These are phyloP conservation scores for Mycena kentingensis DNA, from an alignment of 768 basidiomycete species.

Conservation along the genomic window DNA sequence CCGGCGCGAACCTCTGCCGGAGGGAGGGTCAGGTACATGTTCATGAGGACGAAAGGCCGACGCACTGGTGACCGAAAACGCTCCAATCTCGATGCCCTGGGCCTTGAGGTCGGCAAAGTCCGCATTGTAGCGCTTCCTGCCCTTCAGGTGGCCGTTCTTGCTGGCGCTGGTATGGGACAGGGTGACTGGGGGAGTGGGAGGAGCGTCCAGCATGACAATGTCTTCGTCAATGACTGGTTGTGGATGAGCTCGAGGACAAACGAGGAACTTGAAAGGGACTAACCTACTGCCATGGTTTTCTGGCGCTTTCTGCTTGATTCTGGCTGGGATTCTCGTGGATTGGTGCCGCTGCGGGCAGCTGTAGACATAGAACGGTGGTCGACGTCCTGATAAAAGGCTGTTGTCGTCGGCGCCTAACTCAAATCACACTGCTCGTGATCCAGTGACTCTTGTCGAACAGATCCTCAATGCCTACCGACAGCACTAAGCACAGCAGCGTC, in stretches of 20 bases:
- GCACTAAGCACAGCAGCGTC: no score
- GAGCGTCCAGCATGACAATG: conserved; percentile 19
- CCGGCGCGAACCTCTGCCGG: conserved; percentile 50
- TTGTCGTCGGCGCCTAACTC: not conserved
- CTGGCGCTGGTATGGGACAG: conserved; percentile 9
- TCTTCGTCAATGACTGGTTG: conserved; percentile 18
- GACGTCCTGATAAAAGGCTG: not conserved
- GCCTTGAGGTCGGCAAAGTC: conserved; percentile 53
- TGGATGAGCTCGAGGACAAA: not conserved
- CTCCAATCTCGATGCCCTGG: conserved; percentile 38
- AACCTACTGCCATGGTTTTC: conserved; percentile 10
- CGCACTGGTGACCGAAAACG: conserved; percentile 46
- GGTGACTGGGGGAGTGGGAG: conserved; percentile 17
- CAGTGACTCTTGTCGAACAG: no score
- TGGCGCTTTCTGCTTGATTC: conserved; percentile 10
- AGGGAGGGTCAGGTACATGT: not conserved
- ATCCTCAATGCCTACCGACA: no score
- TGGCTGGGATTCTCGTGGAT: conserved; percentile 5
- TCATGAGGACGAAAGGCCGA: conserved; percentile 3
- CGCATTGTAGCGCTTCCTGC: conserved; percentile 56
- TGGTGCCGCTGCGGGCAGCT: not conserved
- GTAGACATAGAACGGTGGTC: not conserved
- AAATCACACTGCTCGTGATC: not conserved
- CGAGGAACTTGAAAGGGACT: not conserved
- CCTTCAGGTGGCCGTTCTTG: conserved; percentile 52